Conservation (phyloP, 345 rosid species). For the Crucihimalaya himalaica region DNA sequence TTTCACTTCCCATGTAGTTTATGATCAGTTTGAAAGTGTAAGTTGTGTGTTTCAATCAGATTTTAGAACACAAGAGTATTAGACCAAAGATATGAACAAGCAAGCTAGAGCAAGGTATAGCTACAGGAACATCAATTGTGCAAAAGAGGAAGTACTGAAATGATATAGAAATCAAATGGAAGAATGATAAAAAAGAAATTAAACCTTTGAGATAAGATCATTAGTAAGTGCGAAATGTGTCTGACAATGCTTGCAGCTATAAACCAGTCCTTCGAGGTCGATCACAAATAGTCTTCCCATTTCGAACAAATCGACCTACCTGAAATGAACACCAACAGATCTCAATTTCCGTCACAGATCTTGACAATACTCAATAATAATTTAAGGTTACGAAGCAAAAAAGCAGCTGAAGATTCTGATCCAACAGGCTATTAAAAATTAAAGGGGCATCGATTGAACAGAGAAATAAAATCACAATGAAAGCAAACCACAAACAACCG, state of each 20-base stretch:
- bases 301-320: constrained; percentile 32
- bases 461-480: background rate
- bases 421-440: background rate
- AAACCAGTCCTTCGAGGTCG: constrained; percentile 58
- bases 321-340: constrained; percentile 22
- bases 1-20: background rate
- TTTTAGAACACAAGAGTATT: background rate
- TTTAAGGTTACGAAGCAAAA: background rate
- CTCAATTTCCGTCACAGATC: constrained; percentile 25
- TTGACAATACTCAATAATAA: background rate
- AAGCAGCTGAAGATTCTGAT: background rate
- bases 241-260: constrained; percentile 73
- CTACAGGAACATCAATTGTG: background rate
- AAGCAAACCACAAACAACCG: constrained; percentile 6
- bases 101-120: background rate
- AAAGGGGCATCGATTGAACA: background rate
- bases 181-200: background rate
- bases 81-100: background rate
- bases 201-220: constrained; percentile 71
- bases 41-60: constrained; percentile 2
- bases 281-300: constrained; percentile 76
- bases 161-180: background rate
- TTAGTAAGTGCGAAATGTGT: constrained; percentile 58
- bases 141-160: background rate
- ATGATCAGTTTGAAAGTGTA: background rate